Base-by-base conservation (phyloP, 75 land plant genomes). In the Larix kaempferi region DNA sequence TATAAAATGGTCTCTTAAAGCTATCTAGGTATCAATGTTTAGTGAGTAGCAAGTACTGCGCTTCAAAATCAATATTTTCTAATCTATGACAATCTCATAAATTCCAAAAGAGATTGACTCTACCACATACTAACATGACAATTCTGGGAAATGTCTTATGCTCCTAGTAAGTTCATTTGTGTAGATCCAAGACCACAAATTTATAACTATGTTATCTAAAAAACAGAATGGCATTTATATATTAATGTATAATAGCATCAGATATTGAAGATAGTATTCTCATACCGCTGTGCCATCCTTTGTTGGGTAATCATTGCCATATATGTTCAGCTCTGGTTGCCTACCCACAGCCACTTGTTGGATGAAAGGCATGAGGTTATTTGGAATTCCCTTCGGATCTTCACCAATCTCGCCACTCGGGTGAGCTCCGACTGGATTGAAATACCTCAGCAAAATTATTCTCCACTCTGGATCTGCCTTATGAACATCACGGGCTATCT, bases 291-390 rank as follows among this genome's bases (percentile, higher is more conserved):
- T 89, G 69, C 96, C 96, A 79, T 93, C 96, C 57, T 64, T 85
- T 21, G 96, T 93, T 33, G 88, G 84, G 78, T 94, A 95, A 78
- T 95, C 98, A 84, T 85, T 79, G n/a, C 98, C 98, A 83, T 86
- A 95, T 5, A 95, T 94, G 44, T 84, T 89, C 63, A 95, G 82
- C 84, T 83, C 96, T 17, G 82, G 84, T 73, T 84, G 78, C 78
- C 97, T 87, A 11, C 96, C 96, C 61, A 95, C 94, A 74, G 96
- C 98, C 11, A 95, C 98, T 89, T 95, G 98, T 74, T 91, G 94
- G 54, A 95, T 85, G 74, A 86, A 95, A 56, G 98, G 98, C 96
- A 95, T 89, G 41, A 95, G 87, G 82, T 93, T 93, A 62, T 91
- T 95, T 60, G 98, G 98, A 67, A 93, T 81, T 1, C 98, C 98